A percentile compares a stretch with the other conserved stretches of the same genome.
phyloP scores from a whole-genome alignment of 768 basidiomycete species.

The Trametes cinnabarina region DNA sequence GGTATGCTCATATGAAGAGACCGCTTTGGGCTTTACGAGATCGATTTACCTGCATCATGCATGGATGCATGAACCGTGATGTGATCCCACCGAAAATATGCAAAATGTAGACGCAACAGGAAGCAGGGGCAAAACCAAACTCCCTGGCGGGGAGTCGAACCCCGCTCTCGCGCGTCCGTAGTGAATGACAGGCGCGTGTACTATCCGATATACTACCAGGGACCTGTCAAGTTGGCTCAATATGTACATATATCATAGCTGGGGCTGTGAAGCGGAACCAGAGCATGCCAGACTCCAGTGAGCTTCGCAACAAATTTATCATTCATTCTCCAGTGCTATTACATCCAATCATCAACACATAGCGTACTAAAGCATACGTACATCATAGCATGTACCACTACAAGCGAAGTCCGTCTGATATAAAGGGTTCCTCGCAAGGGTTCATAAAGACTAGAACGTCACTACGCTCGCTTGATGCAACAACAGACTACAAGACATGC shows the following conservation, averaged over 20 bases:
- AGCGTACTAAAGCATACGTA: conserved; percentile 1
- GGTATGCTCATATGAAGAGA: too few relatives aligned
- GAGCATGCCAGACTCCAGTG: too few relatives aligned
- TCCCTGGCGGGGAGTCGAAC: conserved; percentile 36
- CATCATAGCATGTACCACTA: conserved; percentile 3
- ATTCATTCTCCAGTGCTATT: neutral
- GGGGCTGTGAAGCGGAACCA: too few relatives aligned
- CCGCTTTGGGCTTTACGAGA: too few relatives aligned
- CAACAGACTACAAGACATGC: neutral
- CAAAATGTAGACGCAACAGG: too few relatives aligned
- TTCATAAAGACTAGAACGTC: neutral
- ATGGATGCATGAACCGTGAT: too few relatives aligned
- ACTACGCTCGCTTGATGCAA: neutral
- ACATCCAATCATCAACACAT: neutral
- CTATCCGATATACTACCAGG: conserved; percentile 28
- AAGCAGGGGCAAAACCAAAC: neutral
- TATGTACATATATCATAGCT: neutral
- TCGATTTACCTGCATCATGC: too few relatives aligned
- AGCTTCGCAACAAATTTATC: too few relatives aligned
- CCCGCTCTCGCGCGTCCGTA: conserved; percentile 32
- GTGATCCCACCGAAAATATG: too few relatives aligned
- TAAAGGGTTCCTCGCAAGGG: neutral
- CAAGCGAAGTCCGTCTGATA: neutral
- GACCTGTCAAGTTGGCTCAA: neutral
- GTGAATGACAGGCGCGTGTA: conserved; percentile 25